Percentiles rank a stretch among this genome's conserved stretches.
Conservation (phyloP, 2,329 filamentous ascomycete genomes). For the Rachicladosporium sp. region DNA sequence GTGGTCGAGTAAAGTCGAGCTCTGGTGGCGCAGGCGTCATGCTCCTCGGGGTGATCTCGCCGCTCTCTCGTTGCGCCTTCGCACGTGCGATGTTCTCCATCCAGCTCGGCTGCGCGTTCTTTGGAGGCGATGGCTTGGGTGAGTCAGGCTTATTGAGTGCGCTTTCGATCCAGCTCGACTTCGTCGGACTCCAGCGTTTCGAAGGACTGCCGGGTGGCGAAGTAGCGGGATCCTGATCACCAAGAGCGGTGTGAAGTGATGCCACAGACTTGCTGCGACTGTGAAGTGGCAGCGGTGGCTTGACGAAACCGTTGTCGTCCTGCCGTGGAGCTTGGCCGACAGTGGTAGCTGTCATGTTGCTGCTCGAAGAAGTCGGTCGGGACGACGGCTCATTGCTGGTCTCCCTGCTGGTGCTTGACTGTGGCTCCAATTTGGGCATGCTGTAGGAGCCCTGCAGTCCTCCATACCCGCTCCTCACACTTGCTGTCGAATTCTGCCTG, state of each 20-base stretch:
- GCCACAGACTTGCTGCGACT: conserved; percentile 37
- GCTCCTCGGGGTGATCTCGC: conserved; percentile 6
- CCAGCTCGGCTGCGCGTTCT: conserved; percentile 60
- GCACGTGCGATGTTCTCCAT: conserved; percentile 75
- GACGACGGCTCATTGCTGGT: conserved; percentile 43
- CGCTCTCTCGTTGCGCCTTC: conserved; percentile 48
- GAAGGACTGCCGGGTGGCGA: conserved; percentile 64
- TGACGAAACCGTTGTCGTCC: conserved; percentile 32
- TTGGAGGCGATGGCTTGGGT: conserved; percentile 49
- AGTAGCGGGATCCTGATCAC: conserved; percentile 31
- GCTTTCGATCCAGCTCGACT: conserved; percentile 90
- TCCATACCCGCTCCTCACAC: conserved; percentile 32
- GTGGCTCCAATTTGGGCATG: conserved; percentile 31
- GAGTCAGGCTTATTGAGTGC: conserved; percentile 73
- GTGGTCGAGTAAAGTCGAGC: background rate
- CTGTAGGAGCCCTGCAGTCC: conserved; percentile 25
- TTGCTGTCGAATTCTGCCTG: conserved; percentile 58
- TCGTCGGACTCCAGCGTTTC: conserved; percentile 83
- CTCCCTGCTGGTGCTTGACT: conserved; percentile 34
- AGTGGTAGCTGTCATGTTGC: conserved; percentile 32
- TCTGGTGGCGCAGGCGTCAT: conserved; percentile 8
- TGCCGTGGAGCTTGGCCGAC: conserved; percentile 21
- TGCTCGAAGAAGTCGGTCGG: conserved; percentile 58
- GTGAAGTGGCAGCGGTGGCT: conserved; percentile 35
- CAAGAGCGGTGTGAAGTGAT: conserved; percentile 22